phyloP scores from a whole-genome alignment of 768 basidiomycete species.

The Suillus fuscotomentosus region DNA sequence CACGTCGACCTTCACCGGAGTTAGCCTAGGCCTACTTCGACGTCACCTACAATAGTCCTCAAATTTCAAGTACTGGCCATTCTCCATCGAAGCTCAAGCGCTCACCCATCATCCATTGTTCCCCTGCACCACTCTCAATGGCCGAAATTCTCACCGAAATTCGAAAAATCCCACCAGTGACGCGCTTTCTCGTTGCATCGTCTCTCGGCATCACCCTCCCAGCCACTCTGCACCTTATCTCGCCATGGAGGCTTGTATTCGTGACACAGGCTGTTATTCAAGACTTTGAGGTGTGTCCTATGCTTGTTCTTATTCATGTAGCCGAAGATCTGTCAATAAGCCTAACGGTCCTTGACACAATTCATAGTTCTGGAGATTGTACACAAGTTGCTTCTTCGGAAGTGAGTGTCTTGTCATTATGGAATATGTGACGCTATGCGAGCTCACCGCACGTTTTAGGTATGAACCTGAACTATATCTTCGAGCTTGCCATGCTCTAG shows the following conservation, averaged over 20 bases:
- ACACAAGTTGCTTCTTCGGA: constrained; percentile 74
- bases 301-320: not conserved
- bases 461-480: constrained; percentile 33
- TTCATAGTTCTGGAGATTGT: constrained; percentile 67
- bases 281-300: constrained; percentile 50
- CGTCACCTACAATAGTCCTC: not conserved
- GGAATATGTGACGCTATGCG: not conserved
- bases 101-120: not conserved
- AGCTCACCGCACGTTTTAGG: constrained; percentile 18
- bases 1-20: not conserved
- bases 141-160: constrained; percentile 56
- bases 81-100: not conserved
- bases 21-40: not conserved
- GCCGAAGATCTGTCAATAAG: not conserved
- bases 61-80: not conserved
- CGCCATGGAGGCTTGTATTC: constrained; percentile 56
- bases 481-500: constrained; percentile 45
- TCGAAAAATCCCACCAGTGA: constrained; percentile 81
- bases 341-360: constrained; percentile 1
- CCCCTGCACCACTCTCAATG: constrained; percentile 29
- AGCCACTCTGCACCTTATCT: constrained; percentile 51
- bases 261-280: constrained; percentile 41
- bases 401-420: constrained; percentile 34
- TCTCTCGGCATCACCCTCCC: constrained; percentile 61
- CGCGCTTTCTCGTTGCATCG: constrained; percentile 64